These are phyloP conservation scores for Plasmodium sp. DNA, from an alignment of 169 alveolate species.

Conservation along the genomic window DNA sequence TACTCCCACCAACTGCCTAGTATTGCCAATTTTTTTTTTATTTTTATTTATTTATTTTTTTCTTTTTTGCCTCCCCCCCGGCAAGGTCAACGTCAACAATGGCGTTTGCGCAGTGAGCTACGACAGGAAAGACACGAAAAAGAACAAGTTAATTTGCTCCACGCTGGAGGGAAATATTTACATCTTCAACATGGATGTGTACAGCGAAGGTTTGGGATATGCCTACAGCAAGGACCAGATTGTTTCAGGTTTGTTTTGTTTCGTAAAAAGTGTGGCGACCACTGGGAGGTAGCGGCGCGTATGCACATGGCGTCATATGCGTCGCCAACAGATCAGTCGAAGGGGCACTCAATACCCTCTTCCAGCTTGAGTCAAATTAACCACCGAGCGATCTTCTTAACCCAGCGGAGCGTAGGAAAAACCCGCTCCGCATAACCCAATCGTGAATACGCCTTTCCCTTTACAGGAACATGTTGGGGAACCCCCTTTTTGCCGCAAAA, in stretches of 20 bases:
- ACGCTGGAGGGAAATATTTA: conserved; percentile 91
- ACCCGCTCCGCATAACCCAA: background rate
- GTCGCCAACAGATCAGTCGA: background rate
- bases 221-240: conserved; percentile 85
- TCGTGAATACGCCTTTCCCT: background rate
- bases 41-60: background rate
- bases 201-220: conserved; percentile 89
- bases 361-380: background rate
- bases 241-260: conserved; percentile 28
- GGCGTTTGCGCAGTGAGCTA: conserved; percentile 92
- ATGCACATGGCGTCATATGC: background rate
- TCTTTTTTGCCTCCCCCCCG: conserved; percentile 65
- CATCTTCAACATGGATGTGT: conserved; percentile 89
- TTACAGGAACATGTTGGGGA: conserved; percentile 94
- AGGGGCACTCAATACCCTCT: background rate
- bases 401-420: background rate
- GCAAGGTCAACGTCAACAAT: conserved; percentile 91
- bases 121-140: conserved; percentile 90
- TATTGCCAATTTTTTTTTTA: background rate
- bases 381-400: background rate
- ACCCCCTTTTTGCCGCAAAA: conserved; percentile 93
- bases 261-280: background rate
- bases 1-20: background rate
- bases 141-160: conserved; percentile 90
- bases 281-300: background rate